phyloP scores from a whole-genome alignment of 2,329 filamentous ascomycete genomes.

The Fusarium verrucosum region DNA sequence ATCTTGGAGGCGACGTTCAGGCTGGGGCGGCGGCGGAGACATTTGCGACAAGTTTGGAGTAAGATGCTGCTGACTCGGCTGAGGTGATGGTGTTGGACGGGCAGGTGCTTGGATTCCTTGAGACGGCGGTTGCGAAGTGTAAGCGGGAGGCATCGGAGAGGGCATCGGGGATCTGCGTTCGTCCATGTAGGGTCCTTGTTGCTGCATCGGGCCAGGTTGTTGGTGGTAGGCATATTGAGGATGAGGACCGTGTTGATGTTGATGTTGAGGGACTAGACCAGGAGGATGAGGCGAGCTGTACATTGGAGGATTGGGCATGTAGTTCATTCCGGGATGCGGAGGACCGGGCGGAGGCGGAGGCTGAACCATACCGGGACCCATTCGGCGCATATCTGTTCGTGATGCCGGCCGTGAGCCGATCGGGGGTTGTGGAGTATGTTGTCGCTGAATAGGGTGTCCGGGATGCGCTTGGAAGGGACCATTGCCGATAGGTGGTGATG shows the following conservation, averaged over 20 bases:
- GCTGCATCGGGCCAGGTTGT: slow-evolving; percentile 49
- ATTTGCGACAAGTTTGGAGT: slow-evolving; percentile 60
- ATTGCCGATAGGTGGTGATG: slow-evolving; percentile 87
- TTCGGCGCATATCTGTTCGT: slow-evolving; percentile 78
- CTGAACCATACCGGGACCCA: slow-evolving; percentile 77
- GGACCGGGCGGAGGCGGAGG: slow-evolving; percentile 65
- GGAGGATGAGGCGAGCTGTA: slow-evolving; percentile 69
- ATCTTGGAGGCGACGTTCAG: slow-evolving; percentile 58
- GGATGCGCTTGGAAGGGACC: slow-evolving; percentile 68
- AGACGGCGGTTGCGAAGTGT: slow-evolving; percentile 66
- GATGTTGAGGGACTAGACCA: slow-evolving; percentile 38
- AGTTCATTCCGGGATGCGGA: slow-evolving; percentile 72
- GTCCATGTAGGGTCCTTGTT: slow-evolving; percentile 74
- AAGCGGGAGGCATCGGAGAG: slow-evolving; percentile 73
- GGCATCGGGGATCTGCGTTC: slow-evolving; percentile 65
- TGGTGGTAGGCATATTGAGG: slow-evolving; percentile 39
- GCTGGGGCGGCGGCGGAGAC: slow-evolving; percentile 62
- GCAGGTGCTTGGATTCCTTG: slow-evolving; percentile 56
- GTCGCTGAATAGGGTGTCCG: slow-evolving; percentile 62
- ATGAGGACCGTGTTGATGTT: slow-evolving; percentile 25
- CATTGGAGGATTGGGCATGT: slow-evolving; percentile 85
- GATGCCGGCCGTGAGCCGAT: slow-evolving; percentile 75
- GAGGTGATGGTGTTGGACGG: slow-evolving; percentile 68
- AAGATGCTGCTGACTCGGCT: slow-evolving; percentile 63
- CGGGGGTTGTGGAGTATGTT: slow-evolving; percentile 82